A percentile compares a stretch with the other conserved stretches of the same genome.
phyloP scores from a whole-genome alignment of 2,329 filamentous ascomycete species.

The Arthrobotrys musiformis region DNA sequence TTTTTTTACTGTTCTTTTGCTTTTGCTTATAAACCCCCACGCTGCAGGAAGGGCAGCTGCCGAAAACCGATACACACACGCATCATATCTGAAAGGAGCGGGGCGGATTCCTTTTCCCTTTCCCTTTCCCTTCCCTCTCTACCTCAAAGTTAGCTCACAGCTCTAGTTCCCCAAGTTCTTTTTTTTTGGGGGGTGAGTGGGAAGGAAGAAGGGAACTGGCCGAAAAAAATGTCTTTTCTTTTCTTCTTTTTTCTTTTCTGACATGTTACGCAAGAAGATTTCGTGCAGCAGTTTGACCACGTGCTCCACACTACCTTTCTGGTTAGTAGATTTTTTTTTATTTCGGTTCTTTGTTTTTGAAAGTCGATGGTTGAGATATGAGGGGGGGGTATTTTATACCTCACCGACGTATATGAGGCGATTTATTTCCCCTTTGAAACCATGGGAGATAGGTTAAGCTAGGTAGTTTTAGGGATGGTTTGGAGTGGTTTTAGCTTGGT shows the following conservation, averaged over 20 bases:
- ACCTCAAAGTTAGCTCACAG: too few relatives aligned
- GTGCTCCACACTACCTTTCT: slow-evolving; percentile 43
- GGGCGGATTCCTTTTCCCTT: slow-evolving; percentile 31
- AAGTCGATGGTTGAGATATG: too few relatives aligned
- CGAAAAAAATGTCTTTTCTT: slow-evolving; percentile 14
- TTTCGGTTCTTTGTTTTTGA: neutral
- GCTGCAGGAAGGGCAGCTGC: slow-evolving; percentile 21
- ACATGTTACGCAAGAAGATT: slow-evolving; percentile 54
- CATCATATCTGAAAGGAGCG: too few relatives aligned
- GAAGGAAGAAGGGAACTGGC: slow-evolving; percentile 1
- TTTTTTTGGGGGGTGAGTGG: too few relatives aligned
- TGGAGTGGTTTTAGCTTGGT: neutral
- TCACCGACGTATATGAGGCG: slow-evolving; percentile 8
- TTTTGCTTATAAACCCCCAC: slow-evolving; percentile 38
- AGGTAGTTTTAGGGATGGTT: neutral
- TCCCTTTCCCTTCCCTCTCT: slow-evolving; percentile 8
- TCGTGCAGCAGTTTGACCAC: slow-evolving; percentile 47
- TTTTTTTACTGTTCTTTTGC: slow-evolving; percentile 15
- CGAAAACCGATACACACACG: slow-evolving; percentile 31
- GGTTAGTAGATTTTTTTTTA: slow-evolving; percentile 4
- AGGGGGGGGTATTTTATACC: neutral
- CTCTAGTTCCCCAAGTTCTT: slow-evolving; percentile 8
- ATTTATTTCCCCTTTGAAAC: slow-evolving; percentile 11
- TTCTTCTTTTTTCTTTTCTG: slow-evolving; percentile 8
- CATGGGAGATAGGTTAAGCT: slow-evolving; percentile 5